Conservation (phyloP, 176 grass and related monocot species). For the barley (Hordeum vulgare) region MorexV3_pseudomolecules_assembly NC_058524.1:609377268-609377767, state of each 20-base stretch:
- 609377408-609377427: background rate
- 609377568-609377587: too few species aligned
- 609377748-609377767: background rate
- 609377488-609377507: background rate
- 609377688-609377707: background rate
- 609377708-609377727: background rate
- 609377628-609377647: background rate
- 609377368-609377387: background rate
- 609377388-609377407: background rate
- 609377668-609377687: background rate
- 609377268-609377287: background rate
- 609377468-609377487: background rate
- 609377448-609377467: background rate
- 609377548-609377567: too few species aligned
- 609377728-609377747: background rate
- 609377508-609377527: background rate
- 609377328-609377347: background rate
- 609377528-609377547: background rate
- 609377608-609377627: background rate
- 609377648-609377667: slow-evolving; percentile 1
- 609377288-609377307: background rate
- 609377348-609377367: background rate
- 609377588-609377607: too few species aligned
- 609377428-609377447: background rate
- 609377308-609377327: background rate